Conservation (phyloP, 2,329 filamentous ascomycete species). For the Calonectria fujianensis region DNA sequence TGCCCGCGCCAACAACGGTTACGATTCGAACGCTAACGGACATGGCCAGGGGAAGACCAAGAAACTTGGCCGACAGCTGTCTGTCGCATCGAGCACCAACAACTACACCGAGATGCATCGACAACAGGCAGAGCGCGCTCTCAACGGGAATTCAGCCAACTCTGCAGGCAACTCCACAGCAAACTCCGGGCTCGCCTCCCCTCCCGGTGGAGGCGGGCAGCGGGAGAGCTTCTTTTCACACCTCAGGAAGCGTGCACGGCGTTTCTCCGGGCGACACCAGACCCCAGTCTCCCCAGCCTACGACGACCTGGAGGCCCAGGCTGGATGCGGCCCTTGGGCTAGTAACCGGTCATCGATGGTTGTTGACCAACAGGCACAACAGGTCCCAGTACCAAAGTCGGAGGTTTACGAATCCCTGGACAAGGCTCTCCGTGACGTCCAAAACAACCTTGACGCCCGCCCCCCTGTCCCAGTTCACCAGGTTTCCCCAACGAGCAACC, state of each 20-base stretch:
- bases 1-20: constrained; percentile 86
- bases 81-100: constrained; percentile 92
- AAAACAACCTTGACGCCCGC: constrained; percentile 69
- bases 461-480: constrained; percentile 72
- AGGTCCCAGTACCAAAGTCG: constrained; percentile 70
- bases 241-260: constrained; percentile 91
- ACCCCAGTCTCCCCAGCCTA: constrained; percentile 85
- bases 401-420: constrained; percentile 77
- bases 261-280: constrained; percentile 94
- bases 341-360: constrained; percentile 90
- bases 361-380: constrained; percentile 75
- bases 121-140: constrained; percentile 91
- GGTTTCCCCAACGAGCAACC: constrained; percentile 67
- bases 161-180: not conserved
- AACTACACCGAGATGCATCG: constrained; percentile 93
- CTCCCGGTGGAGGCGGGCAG: constrained; percentile 78
- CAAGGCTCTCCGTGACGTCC: constrained; percentile 73
- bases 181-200: constrained; percentile 82
- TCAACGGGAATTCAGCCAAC: constrained; percentile 80
- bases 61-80: constrained; percentile 96
- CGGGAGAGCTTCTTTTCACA: constrained; percentile 99
- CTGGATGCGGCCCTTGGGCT: constrained; percentile 91
- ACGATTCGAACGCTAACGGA: constrained; percentile 65
- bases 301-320: constrained; percentile 94
- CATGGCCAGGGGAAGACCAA: constrained; percentile 81